Evolutionary conservation across 2,329 filamentous ascomycete species (phyloP).

Genomic region (Botryotinia convoluta): DNA sequence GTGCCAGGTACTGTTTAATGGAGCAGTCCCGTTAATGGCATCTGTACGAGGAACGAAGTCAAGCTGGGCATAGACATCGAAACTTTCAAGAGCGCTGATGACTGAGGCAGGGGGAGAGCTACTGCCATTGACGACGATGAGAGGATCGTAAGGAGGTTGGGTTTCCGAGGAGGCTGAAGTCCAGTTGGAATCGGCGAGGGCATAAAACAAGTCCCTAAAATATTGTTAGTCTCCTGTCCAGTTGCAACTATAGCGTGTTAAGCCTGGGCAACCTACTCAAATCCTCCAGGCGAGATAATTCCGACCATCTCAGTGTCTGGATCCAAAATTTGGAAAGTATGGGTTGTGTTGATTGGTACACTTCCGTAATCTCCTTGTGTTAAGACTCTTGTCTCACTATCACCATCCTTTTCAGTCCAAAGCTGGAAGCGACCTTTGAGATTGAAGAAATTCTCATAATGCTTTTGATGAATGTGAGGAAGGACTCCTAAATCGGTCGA

Average conservation of each 20-base stretch:
- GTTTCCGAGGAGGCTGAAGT: slow-evolving; percentile 40
- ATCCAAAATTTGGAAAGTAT: slow-evolving; percentile 49
- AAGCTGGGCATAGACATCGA: slow-evolving; percentile 46
- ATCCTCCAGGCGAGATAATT: slow-evolving; percentile 47
- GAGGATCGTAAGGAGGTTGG: slow-evolving; percentile 40
- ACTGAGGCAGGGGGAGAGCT: slow-evolving; percentile 26
- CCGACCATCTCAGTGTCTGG: slow-evolving; percentile 48
- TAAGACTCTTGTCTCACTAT: slow-evolving; percentile 42
- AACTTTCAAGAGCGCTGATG: slow-evolving; percentile 41
- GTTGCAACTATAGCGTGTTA: neutral
- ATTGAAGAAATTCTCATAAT: slow-evolving; percentile 46
- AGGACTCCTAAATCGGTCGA: slow-evolving; percentile 39
- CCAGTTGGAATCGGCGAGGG: slow-evolving; percentile 34
- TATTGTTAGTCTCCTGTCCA: neutral
- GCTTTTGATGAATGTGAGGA: slow-evolving; percentile 43
- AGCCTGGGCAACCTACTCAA: slow-evolving; percentile 40
- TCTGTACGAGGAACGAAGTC: slow-evolving; percentile 43
- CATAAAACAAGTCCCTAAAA: slow-evolving; percentile 43
- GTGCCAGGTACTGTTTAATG: slow-evolving; percentile 41
- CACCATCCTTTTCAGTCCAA: slow-evolving; percentile 41
- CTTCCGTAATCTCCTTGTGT: slow-evolving; percentile 47
- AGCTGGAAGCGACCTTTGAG: slow-evolving; percentile 46
- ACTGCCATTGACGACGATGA: neutral
- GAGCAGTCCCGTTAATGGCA: slow-evolving; percentile 44
- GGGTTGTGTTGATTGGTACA: slow-evolving; percentile 46